A percentile compares a stretch with the other conserved stretches of the same genome.
phyloP scores from a whole-genome alignment of 177 flowering plant genomes.

The Vitis hybrid region DNA sequence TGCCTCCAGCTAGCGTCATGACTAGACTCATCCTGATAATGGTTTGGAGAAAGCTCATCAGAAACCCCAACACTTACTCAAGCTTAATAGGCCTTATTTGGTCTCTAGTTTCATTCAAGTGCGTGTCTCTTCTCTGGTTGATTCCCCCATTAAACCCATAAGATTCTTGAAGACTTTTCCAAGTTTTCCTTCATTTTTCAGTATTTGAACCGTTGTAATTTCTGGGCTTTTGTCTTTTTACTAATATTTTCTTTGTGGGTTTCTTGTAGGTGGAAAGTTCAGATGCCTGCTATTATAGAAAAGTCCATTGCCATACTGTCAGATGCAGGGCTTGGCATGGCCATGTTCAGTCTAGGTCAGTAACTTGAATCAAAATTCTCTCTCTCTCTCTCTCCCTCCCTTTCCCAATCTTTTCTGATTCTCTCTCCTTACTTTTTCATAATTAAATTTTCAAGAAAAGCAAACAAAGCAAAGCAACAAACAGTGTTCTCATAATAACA shows the following conservation, averaged over 20 bases:
- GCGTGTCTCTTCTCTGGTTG: background rate
- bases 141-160: background rate
- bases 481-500: constrained; percentile 24
- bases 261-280: constrained; percentile 62
- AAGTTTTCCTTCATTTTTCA: background rate
- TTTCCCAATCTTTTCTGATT: background rate
- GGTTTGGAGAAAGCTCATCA: constrained; percentile 89
- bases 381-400: background rate
- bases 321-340: constrained; percentile 97
- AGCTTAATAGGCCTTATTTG: constrained; percentile 78
- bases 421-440: constrained; percentile 15
- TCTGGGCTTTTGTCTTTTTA: background rate
- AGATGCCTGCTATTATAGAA: constrained; percentile 79
- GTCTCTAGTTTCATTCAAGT: constrained; percentile 85
- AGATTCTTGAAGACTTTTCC: background rate
- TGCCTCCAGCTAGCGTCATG: constrained; percentile 95
- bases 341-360: constrained; percentile 94
- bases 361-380: background rate
- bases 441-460: constrained; percentile 12
- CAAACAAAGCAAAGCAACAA: constrained; percentile 6
- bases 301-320: constrained; percentile 82
- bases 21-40: constrained; percentile 81
- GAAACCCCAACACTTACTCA: constrained; percentile 89
- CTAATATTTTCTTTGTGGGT: background rate
- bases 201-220: background rate